A percentile compares a stretch with the other conserved stretches of the same genome.
Conservation (phyloP, 345 rosid species). For the Euphorbia pulcherrima region DNA sequence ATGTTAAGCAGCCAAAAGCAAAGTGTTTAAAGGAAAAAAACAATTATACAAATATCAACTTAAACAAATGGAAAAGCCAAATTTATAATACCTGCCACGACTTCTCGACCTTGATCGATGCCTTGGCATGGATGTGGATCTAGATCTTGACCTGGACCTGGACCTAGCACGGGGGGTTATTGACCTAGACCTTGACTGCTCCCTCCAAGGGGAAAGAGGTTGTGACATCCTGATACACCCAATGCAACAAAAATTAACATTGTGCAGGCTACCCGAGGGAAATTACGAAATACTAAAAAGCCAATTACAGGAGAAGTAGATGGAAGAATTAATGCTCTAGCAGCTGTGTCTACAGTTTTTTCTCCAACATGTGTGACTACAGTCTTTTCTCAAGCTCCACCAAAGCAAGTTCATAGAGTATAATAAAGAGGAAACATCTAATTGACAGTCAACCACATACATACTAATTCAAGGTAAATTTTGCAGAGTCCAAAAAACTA, state of each 20-base stretch:
- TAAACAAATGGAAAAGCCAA: slow-evolving; percentile 5
- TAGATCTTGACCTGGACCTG: slow-evolving; percentile 50
- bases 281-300: not conserved
- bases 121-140: slow-evolving; percentile 61
- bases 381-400: no score
- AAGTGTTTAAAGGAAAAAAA: not conserved
- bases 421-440: not conserved
- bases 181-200: slow-evolving; percentile 48
- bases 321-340: no score
- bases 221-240: slow-evolving; percentile 46
- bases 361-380: not conserved
- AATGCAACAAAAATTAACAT: not conserved
- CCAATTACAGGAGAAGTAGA: not conserved
- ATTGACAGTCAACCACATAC: not conserved
- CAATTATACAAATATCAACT: not conserved
- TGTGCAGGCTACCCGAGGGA: not conserved
- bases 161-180: slow-evolving; percentile 21
- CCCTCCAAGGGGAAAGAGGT: slow-evolving; percentile 71
- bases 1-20: slow-evolving; percentile 15
- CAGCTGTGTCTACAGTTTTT: no score
- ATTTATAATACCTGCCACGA: slow-evolving; percentile 75
- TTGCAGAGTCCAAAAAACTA: not conserved
- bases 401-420: not conserved
- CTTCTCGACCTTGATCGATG: slow-evolving; percentile 60
- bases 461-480: no score